Evolutionary conservation across 805 yeast genomes (phyloP).

Genomic region (Saturnispora zaruensis): DNA sequence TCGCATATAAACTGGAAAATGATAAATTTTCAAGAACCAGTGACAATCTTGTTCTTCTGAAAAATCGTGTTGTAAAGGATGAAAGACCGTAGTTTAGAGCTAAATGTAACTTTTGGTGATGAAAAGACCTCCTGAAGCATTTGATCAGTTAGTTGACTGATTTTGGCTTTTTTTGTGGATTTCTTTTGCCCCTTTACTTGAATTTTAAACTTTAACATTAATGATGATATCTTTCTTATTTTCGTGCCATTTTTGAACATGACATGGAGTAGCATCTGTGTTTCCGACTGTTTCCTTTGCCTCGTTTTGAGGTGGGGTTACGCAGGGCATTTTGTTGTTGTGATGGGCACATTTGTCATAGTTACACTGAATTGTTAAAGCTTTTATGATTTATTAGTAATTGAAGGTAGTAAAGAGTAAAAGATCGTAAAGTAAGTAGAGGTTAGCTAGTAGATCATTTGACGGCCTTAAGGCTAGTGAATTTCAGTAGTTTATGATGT

Average conservation of each 20-base stretch:
- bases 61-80: not conserved
- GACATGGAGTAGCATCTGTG: conserved; percentile 15
- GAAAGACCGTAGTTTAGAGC: too few species aligned
- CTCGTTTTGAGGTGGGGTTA: conserved; percentile 35
- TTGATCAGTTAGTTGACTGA: not conserved
- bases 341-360: conserved; percentile 75
- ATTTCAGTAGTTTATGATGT: too few species aligned
- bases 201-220: conserved; percentile 3
- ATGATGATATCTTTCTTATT: conserved; percentile 27
- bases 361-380: conserved; percentile 60
- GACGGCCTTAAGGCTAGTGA: too few species aligned
- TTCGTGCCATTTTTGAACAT: conserved; percentile 27
- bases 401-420: not conserved
- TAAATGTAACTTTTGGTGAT: too few species aligned
- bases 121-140: not conserved
- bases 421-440: too few species aligned
- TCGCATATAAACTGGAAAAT: not conserved
- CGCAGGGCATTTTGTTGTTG: conserved; percentile 41
- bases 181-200: conserved; percentile 3
- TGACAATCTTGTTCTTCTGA: not conserved
- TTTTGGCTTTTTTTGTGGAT: not conserved
- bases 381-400: too few species aligned
- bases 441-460: too few species aligned
- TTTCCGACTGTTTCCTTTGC: conserved; percentile 8
- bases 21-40: not conserved